Conservation (phyloP, 768 basidiomycete genomes). For the Tephrocybe rancida region DNA sequence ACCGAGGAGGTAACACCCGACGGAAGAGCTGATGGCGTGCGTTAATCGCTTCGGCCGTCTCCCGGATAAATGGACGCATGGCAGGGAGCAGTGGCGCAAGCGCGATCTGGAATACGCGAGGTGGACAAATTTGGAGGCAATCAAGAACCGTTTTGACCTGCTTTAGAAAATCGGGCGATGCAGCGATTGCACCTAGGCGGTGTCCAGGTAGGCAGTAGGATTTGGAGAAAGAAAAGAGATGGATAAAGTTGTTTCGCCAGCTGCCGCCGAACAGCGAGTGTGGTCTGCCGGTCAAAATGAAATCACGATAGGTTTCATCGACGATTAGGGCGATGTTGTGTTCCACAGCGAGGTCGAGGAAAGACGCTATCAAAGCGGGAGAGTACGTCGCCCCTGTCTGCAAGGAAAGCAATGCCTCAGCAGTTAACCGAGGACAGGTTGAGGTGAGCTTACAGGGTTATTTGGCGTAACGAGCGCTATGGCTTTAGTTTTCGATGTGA, state of each 20-base stretch:
- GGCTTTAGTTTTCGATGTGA: conserved; percentile 62
- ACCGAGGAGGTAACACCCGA: conserved; percentile 46
- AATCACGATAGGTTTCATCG: conserved; percentile 92
- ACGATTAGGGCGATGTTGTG: conserved; percentile 66
- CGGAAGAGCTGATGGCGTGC: conserved; percentile 61
- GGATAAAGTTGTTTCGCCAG: conserved; percentile 67
- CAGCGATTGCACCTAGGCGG: conserved; percentile 72
- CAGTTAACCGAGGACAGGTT: neutral
- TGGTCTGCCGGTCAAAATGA: conserved; percentile 49
- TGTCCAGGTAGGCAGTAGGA: conserved; percentile 82
- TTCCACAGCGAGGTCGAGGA: conserved; percentile 58
- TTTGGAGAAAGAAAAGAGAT: conserved; percentile 83
- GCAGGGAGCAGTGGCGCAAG: conserved; percentile 55
- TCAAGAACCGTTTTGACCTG: conserved; percentile 63
- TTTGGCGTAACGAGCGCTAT: conserved; percentile 80
- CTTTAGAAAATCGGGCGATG: conserved; percentile 53
- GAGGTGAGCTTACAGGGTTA: conserved; percentile 55
- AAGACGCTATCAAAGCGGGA: conserved; percentile 54
- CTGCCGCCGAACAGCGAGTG: conserved; percentile 54
- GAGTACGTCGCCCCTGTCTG: conserved; percentile 76
- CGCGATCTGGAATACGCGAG: conserved; percentile 72
- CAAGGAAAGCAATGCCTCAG: neutral
- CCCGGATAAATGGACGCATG: conserved; percentile 54
- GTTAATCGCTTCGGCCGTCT: conserved; percentile 49
- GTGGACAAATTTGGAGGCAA: conserved; percentile 79